Conservation (phyloP, 75 land plant species). For the Sequoiadendron giganteum region DNA sequence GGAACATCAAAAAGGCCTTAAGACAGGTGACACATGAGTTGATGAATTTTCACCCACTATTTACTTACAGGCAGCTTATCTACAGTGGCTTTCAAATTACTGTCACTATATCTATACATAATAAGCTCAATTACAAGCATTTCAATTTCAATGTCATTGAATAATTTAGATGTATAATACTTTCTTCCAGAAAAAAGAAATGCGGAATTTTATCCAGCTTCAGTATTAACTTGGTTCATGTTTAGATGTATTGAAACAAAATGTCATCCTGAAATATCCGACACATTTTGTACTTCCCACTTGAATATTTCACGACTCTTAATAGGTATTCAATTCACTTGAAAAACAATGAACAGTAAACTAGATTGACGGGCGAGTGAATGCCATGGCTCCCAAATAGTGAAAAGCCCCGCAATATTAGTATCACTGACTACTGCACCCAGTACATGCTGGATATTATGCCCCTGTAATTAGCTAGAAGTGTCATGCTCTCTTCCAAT, state of each 20-base stretch:
- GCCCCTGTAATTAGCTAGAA: too few species aligned
- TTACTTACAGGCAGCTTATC: background rate
- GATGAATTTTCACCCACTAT: background rate
- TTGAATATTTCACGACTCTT: background rate
- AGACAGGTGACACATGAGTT: background rate
- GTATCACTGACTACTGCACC: too few species aligned
- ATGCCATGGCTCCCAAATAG: background rate
- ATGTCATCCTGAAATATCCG: background rate
- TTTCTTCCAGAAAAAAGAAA: background rate
- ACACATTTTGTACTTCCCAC: background rate
- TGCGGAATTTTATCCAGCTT: background rate
- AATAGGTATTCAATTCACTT: background rate
- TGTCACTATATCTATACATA: background rate
- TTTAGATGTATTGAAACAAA: background rate
- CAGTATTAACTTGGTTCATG: background rate
- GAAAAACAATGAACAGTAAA: background rate
- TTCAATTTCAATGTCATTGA: background rate
- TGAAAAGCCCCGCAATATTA: background rate
- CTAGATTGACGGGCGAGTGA: background rate
- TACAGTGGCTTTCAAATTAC: background rate
- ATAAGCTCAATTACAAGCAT: background rate
- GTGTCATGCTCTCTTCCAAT: too few species aligned
- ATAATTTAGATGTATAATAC: background rate
- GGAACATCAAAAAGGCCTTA: background rate
- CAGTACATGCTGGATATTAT: background rate